Percentiles rank a stretch among this genome's conserved stretches.
Conservation (phyloP, 2,329 filamentous ascomycete species). For the Colletotrichum plurivorum region DNA sequence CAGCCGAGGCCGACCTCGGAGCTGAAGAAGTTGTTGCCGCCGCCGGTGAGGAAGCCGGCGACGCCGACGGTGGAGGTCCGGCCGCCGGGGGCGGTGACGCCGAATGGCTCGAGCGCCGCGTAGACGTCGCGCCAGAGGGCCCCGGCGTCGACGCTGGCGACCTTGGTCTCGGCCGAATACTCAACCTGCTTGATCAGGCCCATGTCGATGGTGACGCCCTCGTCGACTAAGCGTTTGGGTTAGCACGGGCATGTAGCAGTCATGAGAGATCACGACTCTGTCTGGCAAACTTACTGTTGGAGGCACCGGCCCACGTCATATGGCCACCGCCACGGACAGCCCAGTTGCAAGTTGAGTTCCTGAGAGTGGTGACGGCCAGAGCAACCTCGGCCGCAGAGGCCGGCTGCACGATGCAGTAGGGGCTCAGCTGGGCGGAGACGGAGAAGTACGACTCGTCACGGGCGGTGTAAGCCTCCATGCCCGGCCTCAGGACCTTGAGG, state of each 20-base stretch:
- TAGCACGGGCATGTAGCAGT: constrained; percentile 11
- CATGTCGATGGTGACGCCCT: constrained; percentile 48
- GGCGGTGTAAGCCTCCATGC: background rate
- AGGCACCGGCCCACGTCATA: constrained; percentile 26
- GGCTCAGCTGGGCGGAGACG: constrained; percentile 18
- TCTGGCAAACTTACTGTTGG: constrained; percentile 20
- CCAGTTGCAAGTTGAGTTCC: constrained; percentile 47
- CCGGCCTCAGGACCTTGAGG: background rate
- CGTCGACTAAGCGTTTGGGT: constrained; percentile 45
- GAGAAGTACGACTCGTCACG: constrained; percentile 16
- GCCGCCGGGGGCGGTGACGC: constrained; percentile 12
- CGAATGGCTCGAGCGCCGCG: constrained; percentile 4
- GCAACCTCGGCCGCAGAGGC: constrained; percentile 46
- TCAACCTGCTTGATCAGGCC: constrained; percentile 43
- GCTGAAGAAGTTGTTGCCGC: constrained; percentile 43
- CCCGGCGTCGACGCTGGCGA: constrained; percentile 18
- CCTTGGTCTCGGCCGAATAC: background rate
- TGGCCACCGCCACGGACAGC: constrained; percentile 53
- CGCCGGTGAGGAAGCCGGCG: constrained; percentile 48
- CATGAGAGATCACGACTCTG: background rate
- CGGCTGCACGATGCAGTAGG: constrained; percentile 46
- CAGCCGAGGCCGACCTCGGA: constrained; percentile 49
- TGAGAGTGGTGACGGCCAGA: constrained; percentile 44
- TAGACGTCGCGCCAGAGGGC: constrained; percentile 27
- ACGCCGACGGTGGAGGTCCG: constrained; percentile 43